A percentile compares a stretch with the other conserved stretches of the same genome.
Evolutionary conservation across 331 rosid genomes (phyloP).

Genomic region (Malus hybrid): DNA sequence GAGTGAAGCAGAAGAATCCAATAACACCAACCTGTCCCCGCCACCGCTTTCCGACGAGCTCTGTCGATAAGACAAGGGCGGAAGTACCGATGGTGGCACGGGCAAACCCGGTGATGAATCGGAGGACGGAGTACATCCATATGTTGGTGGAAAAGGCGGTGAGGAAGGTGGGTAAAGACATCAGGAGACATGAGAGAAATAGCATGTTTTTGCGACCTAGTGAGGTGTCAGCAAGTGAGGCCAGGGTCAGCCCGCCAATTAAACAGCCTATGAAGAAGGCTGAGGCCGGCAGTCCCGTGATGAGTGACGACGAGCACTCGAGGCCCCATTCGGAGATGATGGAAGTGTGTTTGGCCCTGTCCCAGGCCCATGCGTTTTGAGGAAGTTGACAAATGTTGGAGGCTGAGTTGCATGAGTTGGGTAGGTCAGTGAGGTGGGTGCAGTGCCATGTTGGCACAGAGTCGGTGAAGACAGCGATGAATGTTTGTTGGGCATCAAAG

Average conservation of each 20-base stretch:
- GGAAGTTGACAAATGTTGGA: slow-evolving; percentile 33
- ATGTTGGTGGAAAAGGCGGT: slow-evolving; percentile 35
- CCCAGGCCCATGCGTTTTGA: slow-evolving; percentile 23
- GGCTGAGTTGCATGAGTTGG: slow-evolving; percentile 7
- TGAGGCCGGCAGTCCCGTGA: slow-evolving; percentile 47
- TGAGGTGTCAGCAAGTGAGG: slow-evolving; percentile 48
- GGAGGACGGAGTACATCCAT: slow-evolving; percentile 43
- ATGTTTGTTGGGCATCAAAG: slow-evolving; percentile 41
- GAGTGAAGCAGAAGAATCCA: slow-evolving; percentile 54
- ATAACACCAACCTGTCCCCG: slow-evolving; percentile 33
- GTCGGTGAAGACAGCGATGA: slow-evolving; percentile 34
- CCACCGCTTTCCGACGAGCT: slow-evolving; percentile 50
- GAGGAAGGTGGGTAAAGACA: slow-evolving; percentile 38
- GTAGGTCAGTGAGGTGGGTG: not conserved
- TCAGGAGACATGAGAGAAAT: slow-evolving; percentile 30
- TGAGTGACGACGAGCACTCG: slow-evolving; percentile 18
- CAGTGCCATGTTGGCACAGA: slow-evolving; percentile 39
- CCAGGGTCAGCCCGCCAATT: slow-evolving; percentile 36
- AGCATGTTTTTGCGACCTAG: slow-evolving; percentile 59
- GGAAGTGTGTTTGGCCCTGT: slow-evolving; percentile 2
- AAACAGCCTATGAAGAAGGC: slow-evolving; percentile 53
- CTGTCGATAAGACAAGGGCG: slow-evolving; percentile 50
- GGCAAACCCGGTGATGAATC: slow-evolving; percentile 25
- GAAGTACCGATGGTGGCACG: slow-evolving; percentile 28
- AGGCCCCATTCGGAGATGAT: slow-evolving; percentile 46